These are phyloP conservation scores for Cinnamomum chago DNA, from an alignment of 164 flowering plant species.

Conservation along the genomic window DNA sequence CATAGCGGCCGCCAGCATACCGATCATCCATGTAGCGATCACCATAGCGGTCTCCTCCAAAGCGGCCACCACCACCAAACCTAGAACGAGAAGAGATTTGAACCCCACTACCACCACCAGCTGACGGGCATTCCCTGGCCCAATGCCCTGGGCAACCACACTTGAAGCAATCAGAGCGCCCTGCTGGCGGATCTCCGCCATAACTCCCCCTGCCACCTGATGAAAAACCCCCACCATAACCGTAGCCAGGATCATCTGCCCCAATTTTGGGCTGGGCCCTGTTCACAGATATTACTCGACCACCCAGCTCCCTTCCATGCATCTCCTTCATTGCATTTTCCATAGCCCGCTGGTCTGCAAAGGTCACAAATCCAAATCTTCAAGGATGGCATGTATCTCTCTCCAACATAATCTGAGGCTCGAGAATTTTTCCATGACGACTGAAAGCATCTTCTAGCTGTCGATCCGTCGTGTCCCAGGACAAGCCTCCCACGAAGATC, in stretches of 20 bases:
- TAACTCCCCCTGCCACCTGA: constrained; percentile 69
- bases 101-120: constrained; percentile 42
- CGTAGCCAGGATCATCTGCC: constrained; percentile 50
- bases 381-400: constrained; percentile 90
- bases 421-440: constrained; percentile 53
- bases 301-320: constrained; percentile 87
- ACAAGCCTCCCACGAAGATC: constrained; percentile 58
- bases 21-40: constrained; percentile 71
- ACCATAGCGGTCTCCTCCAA: constrained; percentile 64
- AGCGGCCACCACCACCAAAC: constrained; percentile 71
- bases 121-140: constrained; percentile 94
- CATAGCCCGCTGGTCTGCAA: constrained; percentile 82
- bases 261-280: constrained; percentile 83
- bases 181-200: constrained; percentile 43
- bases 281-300: constrained; percentile 75
- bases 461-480: constrained; percentile 47
- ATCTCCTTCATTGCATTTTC: constrained; percentile 89
- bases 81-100: constrained; percentile 43
- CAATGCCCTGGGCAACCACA: constrained; percentile 98
- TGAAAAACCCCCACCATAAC: constrained; percentile 58
- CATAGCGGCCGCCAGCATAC: constrained; percentile 71
- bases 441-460: constrained; percentile 54
- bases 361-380: constrained; percentile 95
- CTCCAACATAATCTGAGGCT: constrained; percentile 81
- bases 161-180: constrained; percentile 81